Evolutionary conservation across 371 early-diverging fungal genomes (phyloP).

Genomic region (Funneliformis caledonium): DNA sequence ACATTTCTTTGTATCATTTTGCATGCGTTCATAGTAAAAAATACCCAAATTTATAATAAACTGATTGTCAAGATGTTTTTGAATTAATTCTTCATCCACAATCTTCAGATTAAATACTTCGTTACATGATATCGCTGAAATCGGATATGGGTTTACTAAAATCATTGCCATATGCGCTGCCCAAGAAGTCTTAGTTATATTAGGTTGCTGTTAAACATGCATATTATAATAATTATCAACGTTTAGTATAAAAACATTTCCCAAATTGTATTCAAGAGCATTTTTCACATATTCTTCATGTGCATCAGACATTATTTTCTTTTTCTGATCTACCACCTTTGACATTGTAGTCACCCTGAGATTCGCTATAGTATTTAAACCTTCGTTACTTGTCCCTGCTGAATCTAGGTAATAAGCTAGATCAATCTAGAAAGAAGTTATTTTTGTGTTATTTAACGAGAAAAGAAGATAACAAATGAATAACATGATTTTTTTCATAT

Average conservation of each 20-base stretch:
- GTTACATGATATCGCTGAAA: neutral
- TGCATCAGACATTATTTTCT: neutral
- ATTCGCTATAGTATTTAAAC: neutral
- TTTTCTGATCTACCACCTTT: neutral
- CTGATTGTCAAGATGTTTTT: neutral
- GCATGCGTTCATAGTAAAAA: neutral
- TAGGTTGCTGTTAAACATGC: neutral
- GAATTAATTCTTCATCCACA: neutral
- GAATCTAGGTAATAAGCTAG: conserved; percentile 32
- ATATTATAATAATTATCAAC: conserved; percentile 2
- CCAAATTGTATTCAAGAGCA: neutral
- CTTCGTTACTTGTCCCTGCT: conserved; percentile 20
- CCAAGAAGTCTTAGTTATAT: neutral
- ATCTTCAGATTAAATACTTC: neutral
- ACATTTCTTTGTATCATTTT: neutral
- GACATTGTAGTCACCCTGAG: neutral
- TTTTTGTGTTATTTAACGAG: neutral
- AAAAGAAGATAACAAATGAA: conserved; percentile 34
- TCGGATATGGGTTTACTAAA: neutral
- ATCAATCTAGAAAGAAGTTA: neutral
- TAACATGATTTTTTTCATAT: conserved; percentile 25
- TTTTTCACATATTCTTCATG: neutral
- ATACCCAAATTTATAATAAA: conserved; percentile 30
- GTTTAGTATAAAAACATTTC: neutral
- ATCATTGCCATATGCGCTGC: neutral